Evolutionary conservation across 495 filamentous ascomycete species (phyloP), one percentile per base, ranked within the genome.

Genomic region (Xylaria nigripes): DNA sequence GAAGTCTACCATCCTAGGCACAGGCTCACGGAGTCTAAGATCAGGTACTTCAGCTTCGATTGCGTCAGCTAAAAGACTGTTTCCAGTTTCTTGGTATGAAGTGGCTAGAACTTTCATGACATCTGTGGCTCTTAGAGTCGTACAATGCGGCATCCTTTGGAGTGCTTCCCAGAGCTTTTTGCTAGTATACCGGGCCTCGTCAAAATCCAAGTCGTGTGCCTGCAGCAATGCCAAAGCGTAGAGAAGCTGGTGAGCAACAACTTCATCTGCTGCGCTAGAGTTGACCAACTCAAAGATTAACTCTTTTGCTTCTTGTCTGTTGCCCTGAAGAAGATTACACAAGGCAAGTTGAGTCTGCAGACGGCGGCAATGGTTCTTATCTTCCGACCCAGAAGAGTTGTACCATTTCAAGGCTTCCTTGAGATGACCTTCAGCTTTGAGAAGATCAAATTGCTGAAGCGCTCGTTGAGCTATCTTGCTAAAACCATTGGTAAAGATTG

Each of bases 1-100:
- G 18, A 51, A 57, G n/a, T 57, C 54, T 16, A 50, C 43, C 47
- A 57, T 51, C 46, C 43, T 57, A 24, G 54, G 54, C n/a, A 57
- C 22, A 29, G 54, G 54, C 23, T 57, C 54, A 16, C 13, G 47
- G 18, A 57, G 42, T 10, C 30, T 51, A n/a, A 57, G 13, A 32
- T 45, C 54, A 3, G 54, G 54, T 10, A 57, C 10, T 45, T 57
- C 54, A 7, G 54, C 54, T 24, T 57, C 54, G 15, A 57, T 57
- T 24, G 54, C 54, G 24, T 57, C 47, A 13, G 54, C 54, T 6
- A 57, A 23, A 23, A 51, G 48, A 13, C 29, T 57, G 15, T 57
- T 30, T 27, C 54, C 54, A 8, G 54, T 46, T 41, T 57, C 42
- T 21, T 47, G 47, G 36, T 57, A 51, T 4, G 48, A 51, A 27